These are phyloP conservation scores for Edaphochlamys debaryana DNA, from an alignment of 139 green algal species.

Conservation along the genomic window DNA sequence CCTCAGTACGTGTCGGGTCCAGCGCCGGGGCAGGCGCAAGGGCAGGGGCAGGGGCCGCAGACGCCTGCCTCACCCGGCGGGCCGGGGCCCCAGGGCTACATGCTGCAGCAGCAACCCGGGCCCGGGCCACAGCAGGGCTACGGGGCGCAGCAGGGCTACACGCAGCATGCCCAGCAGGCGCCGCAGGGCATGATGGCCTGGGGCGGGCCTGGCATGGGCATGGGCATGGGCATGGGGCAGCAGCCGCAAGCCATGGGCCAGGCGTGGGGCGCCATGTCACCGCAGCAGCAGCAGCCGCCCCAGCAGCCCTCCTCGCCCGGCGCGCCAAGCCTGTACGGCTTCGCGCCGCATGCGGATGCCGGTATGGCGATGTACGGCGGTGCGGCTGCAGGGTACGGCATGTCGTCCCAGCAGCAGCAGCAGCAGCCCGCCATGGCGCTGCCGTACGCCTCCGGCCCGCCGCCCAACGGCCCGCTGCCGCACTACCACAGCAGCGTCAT, in stretches of 20 bases:
- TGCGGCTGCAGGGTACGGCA: background rate
- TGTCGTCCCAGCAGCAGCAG: slow-evolving; percentile 27
- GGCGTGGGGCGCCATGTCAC: too few species aligned
- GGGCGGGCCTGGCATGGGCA: background rate
- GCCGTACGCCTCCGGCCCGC: slow-evolving; percentile 3
- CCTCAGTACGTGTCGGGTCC: slow-evolving; percentile 36
- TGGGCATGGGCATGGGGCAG: too few species aligned
- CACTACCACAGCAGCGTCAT: slow-evolving; percentile 43
- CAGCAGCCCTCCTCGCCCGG: background rate
- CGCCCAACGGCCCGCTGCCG: slow-evolving; percentile 28
- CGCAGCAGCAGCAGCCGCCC: background rate
- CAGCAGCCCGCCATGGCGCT: background rate
- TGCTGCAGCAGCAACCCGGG: background rate
- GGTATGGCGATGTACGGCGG: background rate
- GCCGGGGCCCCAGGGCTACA: too few species aligned
- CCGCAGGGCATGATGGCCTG: too few species aligned
- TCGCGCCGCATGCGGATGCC: background rate
- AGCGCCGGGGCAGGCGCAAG: background rate
- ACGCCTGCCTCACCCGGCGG: too few species aligned
- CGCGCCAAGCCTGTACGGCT: slow-evolving; percentile 13
- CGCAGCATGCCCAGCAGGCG: too few species aligned
- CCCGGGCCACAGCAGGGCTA: background rate
- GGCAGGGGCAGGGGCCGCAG: too few species aligned
- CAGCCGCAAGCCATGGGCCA: too few species aligned
- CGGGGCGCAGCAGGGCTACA: too few species aligned